Base-by-base conservation (phyloP, 768 basidiomycete species). In the Pisolithus sp. region DNA sequence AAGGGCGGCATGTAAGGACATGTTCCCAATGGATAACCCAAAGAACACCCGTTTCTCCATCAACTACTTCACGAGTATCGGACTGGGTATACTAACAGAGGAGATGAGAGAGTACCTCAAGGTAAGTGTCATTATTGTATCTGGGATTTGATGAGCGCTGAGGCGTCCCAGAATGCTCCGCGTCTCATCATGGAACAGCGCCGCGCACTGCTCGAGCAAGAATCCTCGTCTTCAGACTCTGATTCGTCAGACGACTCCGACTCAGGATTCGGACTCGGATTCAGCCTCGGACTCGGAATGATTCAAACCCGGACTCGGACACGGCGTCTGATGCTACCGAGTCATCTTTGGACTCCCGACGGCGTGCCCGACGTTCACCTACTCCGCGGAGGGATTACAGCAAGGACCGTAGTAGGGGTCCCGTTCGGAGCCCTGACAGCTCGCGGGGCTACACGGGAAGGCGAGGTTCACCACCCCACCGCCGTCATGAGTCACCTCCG, bases 31-130 rank as follows among this genome's bases (percentile, higher is more conserved):
- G 71, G 94, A 97, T 68, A 83, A 93, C 53, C 96, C 96, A 0
- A 96, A 95, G 71, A 89, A 98, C 63, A 98, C 96, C 1, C 80
- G 96, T 49, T 93, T 94, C 65, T 81, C 92, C 3, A 95, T 95
- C 82, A 96, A 96, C 67, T 98, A 98, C 73, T 96, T 97, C 66
- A 99, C 96, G 6, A 92, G 89, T 60, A 85, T 99, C 58, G 92
- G 92, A 0, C 64, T 98, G 53, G 96, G 96, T 50, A 77, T 79
- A 21, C 66, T 97, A 54, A 99, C 96, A 1, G 94, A 98, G 68
- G 88, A 88, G 28, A 97, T 98, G 96, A 79, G 96, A 65, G 93
- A 94, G 64, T 94, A 92, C 63, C 73, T 99, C 54, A 92, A 95
- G 76, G 90, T 88, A 58, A 42, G 79, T 73, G 54, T 60, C 41